Evolutionary conservation across 2,329 filamentous ascomycete genomes (phyloP).

Genomic region (Claviceps fusiformis): DNA sequence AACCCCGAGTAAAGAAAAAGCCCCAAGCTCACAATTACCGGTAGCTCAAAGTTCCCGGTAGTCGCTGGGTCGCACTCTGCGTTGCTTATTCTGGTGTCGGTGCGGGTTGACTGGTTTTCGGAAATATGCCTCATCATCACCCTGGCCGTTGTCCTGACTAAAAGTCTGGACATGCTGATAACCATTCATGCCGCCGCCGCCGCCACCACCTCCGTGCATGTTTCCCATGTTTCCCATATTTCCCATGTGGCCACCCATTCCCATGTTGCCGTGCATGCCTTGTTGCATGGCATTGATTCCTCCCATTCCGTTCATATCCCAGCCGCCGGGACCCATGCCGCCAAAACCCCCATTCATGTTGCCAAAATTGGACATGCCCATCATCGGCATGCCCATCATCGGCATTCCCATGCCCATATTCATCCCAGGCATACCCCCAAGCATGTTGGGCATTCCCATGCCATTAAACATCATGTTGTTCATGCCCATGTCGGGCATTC

Average conservation of each 20-base stretch:
- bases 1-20: no score
- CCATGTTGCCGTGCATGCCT: slow-evolving; percentile 11
- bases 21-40: no score
- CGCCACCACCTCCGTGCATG: background rate
- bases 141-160: slow-evolving; percentile 33
- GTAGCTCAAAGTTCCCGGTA: slow-evolving; percentile 63
- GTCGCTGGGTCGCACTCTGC: slow-evolving; percentile 73
- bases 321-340: slow-evolving; percentile 9
- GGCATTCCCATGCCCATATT: slow-evolving; percentile 13
- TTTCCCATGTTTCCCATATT: background rate
- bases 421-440: slow-evolving; percentile 25
- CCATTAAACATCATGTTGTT: slow-evolving; percentile 13
- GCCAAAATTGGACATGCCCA: slow-evolving; percentile 12
- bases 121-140: slow-evolving; percentile 86
- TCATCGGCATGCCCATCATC: slow-evolving; percentile 18
- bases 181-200: slow-evolving; percentile 16
- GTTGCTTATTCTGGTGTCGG: slow-evolving; percentile 69
- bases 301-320: slow-evolving; percentile 22
- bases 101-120: slow-evolving; percentile 92
- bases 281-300: slow-evolving; percentile 13
- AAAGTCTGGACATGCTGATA: slow-evolving; percentile 27
- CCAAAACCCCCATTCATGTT: slow-evolving; percentile 7
- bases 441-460: slow-evolving; percentile 17
- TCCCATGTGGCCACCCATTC: slow-evolving; percentile 1
- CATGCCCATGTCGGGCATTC: slow-evolving; percentile 23